Conservation (phyloP, 2,329 filamentous ascomycete genomes). For the Colletotrichum orchidophilum region DNA sequence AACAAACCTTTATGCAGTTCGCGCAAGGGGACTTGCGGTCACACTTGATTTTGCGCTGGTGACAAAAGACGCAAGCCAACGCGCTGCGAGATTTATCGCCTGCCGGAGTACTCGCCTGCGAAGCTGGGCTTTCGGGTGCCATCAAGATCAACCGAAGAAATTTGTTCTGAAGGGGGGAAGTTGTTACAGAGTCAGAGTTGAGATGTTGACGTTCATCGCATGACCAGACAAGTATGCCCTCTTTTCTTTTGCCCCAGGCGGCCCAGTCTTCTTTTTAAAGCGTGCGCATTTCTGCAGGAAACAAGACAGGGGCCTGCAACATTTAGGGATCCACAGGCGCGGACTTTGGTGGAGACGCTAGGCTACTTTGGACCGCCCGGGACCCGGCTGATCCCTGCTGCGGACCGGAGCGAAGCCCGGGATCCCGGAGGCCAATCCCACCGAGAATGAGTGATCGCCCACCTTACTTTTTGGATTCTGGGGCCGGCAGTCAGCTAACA, state of each 20-base stretch:
- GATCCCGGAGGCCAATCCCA: not conserved
- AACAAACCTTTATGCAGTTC: conserved; percentile 51
- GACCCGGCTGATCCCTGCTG: conserved; percentile 7
- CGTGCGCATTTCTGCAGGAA: not conserved
- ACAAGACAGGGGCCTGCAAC: not conserved
- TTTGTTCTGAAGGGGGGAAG: too few relatives aligned
- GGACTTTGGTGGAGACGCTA: conserved; percentile 9
- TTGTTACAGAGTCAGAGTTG: not conserved
- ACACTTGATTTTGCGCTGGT: conserved; percentile 70
- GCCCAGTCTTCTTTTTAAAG: not conserved
- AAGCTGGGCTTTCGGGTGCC: conserved; percentile 18
- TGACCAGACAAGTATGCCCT: too few relatives aligned
- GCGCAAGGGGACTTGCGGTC: conserved; percentile 66
- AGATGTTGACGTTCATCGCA: not conserved
- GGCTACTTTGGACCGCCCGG: not conserved
- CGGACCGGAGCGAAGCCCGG: conserved; percentile 4
- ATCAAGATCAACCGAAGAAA: not conserved
- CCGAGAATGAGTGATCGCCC: not conserved
- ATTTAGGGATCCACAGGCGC: not conserved
- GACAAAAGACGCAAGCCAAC: conserved; percentile 62
- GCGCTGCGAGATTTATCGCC: conserved; percentile 7
- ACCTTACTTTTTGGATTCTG: not conserved
- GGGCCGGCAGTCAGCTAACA: not conserved
- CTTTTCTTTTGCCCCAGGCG: too few relatives aligned
- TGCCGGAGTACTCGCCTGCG: not conserved